Evolutionary conservation across 2,329 filamentous ascomycete species (phyloP).

Genomic region (Clarireedia hainanense): DNA sequence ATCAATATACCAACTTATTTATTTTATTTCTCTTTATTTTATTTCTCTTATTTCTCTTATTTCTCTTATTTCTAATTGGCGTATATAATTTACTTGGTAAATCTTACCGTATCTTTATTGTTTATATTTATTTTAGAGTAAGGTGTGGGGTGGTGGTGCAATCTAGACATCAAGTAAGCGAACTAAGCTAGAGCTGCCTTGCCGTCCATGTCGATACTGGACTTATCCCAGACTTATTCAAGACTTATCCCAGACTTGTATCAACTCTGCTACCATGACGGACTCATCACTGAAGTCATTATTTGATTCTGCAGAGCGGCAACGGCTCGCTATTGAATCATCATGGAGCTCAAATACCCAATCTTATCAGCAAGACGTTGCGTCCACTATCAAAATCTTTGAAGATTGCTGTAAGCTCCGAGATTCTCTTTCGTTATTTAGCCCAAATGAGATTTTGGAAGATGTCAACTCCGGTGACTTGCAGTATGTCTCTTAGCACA

Average conservation of each 20-base stretch:
- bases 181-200: neutral
- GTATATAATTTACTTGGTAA: too few species aligned
- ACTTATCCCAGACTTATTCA: neutral
- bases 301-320: conserved; percentile 46
- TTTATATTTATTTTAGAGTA: too few species aligned
- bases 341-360: conserved; percentile 58
- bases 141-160: too few species aligned
- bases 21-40: too few species aligned
- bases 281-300: conserved; percentile 40
- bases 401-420: conserved; percentile 64
- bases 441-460: conserved; percentile 79
- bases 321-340: conserved; percentile 50
- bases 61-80: too few species aligned
- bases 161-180: neutral
- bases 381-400: conserved; percentile 61
- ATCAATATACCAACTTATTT: too few species aligned
- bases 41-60: too few species aligned
- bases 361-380: conserved; percentile 60
- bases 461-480: conserved; percentile 80
- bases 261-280: conserved; percentile 32
- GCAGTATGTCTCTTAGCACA: conserved; percentile 43
- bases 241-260: neutral
- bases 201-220: too few species aligned
- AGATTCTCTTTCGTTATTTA: conserved; percentile 72
- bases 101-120: too few species aligned